A percentile compares a stretch with the other conserved stretches of the same genome.
phyloP scores from a whole-genome alignment of 768 basidiomycete species.

The Austroboletus eburneus region DNA sequence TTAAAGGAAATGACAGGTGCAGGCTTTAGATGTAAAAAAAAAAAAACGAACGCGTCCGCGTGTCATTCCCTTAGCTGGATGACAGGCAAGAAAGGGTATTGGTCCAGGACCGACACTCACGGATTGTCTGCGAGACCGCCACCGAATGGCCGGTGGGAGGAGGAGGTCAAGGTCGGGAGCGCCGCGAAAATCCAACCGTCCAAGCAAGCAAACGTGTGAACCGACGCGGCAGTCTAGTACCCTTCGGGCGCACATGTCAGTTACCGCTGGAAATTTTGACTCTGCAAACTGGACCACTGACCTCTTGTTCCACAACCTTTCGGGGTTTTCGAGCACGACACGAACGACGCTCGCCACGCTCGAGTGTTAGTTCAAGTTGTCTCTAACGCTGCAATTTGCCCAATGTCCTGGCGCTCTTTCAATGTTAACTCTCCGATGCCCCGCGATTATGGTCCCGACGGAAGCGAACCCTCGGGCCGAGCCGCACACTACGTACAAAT shows the following conservation, averaged over 20 bases:
- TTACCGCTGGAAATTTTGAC: neutral
- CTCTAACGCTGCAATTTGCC: neutral
- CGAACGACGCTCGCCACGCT: neutral
- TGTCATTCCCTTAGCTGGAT: constrained; percentile 14
- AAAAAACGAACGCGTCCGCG: constrained; percentile 26
- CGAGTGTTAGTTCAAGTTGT: neutral
- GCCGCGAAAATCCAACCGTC: constrained; percentile 15
- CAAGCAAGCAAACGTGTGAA: constrained; percentile 29
- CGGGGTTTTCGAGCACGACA: neutral
- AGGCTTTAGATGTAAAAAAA: constrained; percentile 5
- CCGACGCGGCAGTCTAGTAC: constrained; percentile 16
- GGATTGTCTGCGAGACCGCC: constrained; percentile 2
- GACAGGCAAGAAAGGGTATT: constrained; percentile 10
- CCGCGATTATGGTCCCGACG: constrained; percentile 13
- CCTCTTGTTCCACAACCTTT: constrained; percentile 3
- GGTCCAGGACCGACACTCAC: constrained; percentile 13
- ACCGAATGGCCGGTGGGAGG: constrained; percentile 5
- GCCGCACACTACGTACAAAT: constrained; percentile 3
- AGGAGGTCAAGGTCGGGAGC: constrained; percentile 12
- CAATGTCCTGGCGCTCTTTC: constrained; percentile 7
- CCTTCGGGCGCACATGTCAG: constrained; percentile 11
- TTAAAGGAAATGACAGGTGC: constrained; percentile 1
- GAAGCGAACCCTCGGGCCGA: constrained; percentile 19
- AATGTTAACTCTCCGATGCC: constrained; percentile 18
- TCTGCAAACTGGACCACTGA: constrained; percentile 1